Evolutionary conservation across 2,329 filamentous ascomycete species (phyloP).

Genomic region (Fusarium graminum): DNA sequence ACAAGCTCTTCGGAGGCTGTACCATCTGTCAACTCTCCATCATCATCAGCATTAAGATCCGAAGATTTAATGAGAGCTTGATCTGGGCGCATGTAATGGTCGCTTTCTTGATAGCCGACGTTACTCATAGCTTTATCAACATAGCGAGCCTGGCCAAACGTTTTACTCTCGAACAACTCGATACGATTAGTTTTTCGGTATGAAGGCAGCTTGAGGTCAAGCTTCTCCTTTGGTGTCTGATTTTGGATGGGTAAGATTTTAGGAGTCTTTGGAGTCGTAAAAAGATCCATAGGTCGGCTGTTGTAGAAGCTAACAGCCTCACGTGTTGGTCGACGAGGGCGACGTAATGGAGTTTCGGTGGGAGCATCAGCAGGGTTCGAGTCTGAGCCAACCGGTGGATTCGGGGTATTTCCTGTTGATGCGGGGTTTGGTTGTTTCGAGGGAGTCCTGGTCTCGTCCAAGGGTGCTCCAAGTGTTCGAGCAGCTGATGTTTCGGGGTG

Average conservation of each 20-base stretch:
- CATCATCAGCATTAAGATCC: constrained; percentile 71
- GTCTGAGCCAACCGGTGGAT: constrained; percentile 52
- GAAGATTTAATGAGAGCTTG: constrained; percentile 75
- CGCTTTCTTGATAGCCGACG: constrained; percentile 95
- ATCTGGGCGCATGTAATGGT: constrained; percentile 85
- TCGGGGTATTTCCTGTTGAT: constrained; percentile 60
- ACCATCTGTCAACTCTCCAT: constrained; percentile 61
- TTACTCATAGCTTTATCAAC: constrained; percentile 97
- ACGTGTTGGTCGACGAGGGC: constrained; percentile 61
- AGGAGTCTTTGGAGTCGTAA: constrained; percentile 65
- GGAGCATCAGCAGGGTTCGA: constrained; percentile 52
- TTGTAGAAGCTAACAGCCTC: constrained; percentile 68
- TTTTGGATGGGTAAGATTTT: constrained; percentile 82
- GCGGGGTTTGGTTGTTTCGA: constrained; percentile 60
- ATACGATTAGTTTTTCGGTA: constrained; percentile 85
- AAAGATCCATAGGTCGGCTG: constrained; percentile 60
- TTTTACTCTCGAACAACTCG: constrained; percentile 84
- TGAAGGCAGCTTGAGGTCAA: constrained; percentile 81
- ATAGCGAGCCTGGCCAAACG: constrained; percentile 86
- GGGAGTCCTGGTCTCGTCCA: constrained; percentile 61
- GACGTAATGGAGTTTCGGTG: constrained; percentile 53
- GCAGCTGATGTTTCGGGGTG: constrained; percentile 55
- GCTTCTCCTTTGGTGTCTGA: constrained; percentile 82
- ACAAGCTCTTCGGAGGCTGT: constrained; percentile 50
- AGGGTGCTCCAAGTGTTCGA: constrained; percentile 48